Evolutionary conservation across 257 asterid species (phyloP), one percentile per base, ranked within the genome.

Genomic region (Forsythia viridissima): DNA sequence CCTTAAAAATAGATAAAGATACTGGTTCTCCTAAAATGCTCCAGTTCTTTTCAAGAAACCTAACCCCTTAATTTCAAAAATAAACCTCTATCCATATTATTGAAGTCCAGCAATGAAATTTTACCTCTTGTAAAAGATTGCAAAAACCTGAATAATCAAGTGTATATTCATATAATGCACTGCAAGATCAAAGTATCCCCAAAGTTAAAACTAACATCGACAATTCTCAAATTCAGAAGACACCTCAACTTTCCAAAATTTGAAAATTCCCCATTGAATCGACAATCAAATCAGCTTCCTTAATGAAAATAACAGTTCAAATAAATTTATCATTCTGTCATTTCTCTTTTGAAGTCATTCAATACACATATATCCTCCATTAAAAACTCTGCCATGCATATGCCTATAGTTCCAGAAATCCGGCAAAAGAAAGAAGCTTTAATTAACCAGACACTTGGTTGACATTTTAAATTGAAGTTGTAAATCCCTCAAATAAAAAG

Each of bases 401-500:
- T n/a, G 13, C 37, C 18, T 63, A 21, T 4, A 63, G 38, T 63
- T 24, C 18, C 39, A 63, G 70, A 63, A 24, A 30, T 11, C 70
- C 13, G 70, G n/a, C 36, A 15, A 39, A 41, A 9, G 39, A 77
- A 57, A 4, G 52, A 65, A 48, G 74, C 20, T 78, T 69, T 69
- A n/a, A 70, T 38, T 69, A 55, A 8, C 51, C 24, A 72, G 46
- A 20, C 46, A 51, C 41, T 76, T 15, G 70, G 41, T 37, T 12
- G 40, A 11, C 66, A 55, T 18, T 51, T 6, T 2, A 21, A 77
- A 42, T 52, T 20, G 70, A 83, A 59, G 40, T 68, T 57, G 37
- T 46, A 74, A 57, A n/a, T 48, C 80, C 71, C 76, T 57, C 37
- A 73, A 43, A 70, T 51, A 20, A 76, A 20, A 11, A 65, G 67